These are phyloP conservation scores for Suillus paluster DNA, from an alignment of 768 basidiomycete species.

Conservation along the genomic window DNA sequence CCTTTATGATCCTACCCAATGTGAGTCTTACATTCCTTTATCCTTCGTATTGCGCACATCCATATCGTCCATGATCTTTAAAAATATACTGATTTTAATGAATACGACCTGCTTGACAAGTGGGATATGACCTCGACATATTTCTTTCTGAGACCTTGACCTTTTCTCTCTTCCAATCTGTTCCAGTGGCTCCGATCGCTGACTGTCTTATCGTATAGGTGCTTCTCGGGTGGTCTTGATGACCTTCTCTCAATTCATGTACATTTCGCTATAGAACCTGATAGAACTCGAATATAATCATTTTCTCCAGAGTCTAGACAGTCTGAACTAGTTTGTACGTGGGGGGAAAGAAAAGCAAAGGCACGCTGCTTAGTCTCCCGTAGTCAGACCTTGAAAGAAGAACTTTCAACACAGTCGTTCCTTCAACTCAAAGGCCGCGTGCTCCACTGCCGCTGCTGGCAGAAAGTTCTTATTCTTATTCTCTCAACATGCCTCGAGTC, in stretches of 20 bases:
- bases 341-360: too few species aligned
- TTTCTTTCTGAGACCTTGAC: conserved; percentile 14
- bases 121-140: conserved; percentile 17
- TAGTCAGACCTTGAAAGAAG: too few species aligned
- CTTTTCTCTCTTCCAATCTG: background rate
- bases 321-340: too few species aligned
- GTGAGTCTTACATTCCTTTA: background rate
- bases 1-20: background rate
- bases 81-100: conserved; percentile 36
- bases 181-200: background rate
- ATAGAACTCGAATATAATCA: background rate
- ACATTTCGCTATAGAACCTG: too few species aligned
- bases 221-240: background rate
- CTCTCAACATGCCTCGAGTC: too few species aligned
- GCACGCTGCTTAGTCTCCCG: too few species aligned
- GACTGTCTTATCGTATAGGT: background rate
- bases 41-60: background rate
- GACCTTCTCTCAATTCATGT: background rate
- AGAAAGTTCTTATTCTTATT: too few species aligned
- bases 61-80: conserved; percentile 26
- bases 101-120: conserved; percentile 33
- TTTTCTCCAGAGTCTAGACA: too few species aligned
- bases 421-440: too few species aligned
- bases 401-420: too few species aligned
- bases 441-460: too few species aligned